A percentile compares a stretch with the other conserved stretches of the same genome.
These are phyloP conservation scores for Babesia microti DNA, from an alignment of 169 alveolate genomes.

Conservation along the genomic window DNA sequence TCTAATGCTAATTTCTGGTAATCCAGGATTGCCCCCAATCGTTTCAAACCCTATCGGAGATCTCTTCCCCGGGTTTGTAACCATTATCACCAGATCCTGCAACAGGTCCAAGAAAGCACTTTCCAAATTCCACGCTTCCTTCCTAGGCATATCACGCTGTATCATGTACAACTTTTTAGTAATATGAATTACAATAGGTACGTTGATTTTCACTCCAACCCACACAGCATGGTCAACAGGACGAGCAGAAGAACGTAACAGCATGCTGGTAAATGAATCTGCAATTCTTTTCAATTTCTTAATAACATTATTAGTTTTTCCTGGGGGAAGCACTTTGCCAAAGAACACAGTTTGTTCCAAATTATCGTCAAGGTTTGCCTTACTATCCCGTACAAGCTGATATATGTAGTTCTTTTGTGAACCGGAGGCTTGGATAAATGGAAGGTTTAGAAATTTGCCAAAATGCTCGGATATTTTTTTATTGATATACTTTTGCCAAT, in stretches of 20 bases:
- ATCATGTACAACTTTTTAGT: constrained; percentile 52
- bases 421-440: constrained; percentile 27
- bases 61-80: constrained; percentile 26
- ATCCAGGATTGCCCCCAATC: constrained; percentile 45
- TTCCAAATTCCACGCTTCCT: constrained; percentile 38
- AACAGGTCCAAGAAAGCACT: constrained; percentile 38
- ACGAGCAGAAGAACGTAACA: constrained; percentile 39
- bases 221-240: constrained; percentile 62
- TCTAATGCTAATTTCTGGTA: constrained; percentile 42
- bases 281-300: constrained; percentile 32
- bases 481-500: constrained; percentile 59
- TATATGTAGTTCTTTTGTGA: constrained; percentile 12
- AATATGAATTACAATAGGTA: constrained; percentile 39
- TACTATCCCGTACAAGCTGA: constrained; percentile 52
- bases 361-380: constrained; percentile 49
- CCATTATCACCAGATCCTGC: constrained; percentile 34
- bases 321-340: constrained; percentile 53
- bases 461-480: constrained; percentile 39
- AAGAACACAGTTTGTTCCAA: constrained; percentile 51
- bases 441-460: constrained; percentile 43
- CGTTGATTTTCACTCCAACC: constrained; percentile 58
- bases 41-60: constrained; percentile 12
- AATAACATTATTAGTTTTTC: constrained; percentile 44
- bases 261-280: constrained; percentile 41
- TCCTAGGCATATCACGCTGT: constrained; percentile 19